Evolutionary conservation across 768 basidiomycete species (phyloP), one percentile per base, ranked within the genome.

Genomic region (Phanerochaete carnosa): DNA sequence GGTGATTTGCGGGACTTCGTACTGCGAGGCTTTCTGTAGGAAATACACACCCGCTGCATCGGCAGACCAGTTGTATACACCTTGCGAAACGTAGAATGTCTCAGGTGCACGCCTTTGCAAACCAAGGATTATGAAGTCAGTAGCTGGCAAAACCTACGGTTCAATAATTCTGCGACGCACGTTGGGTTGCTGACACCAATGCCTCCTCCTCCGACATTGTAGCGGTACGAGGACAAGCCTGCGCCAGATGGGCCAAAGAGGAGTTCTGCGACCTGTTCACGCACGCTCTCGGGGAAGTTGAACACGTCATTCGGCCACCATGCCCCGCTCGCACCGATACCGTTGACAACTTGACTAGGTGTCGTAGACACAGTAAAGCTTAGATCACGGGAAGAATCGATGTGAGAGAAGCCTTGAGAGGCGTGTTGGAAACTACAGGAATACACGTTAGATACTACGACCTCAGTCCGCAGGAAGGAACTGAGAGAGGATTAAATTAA

Each of bases 261-360:
- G 22, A 79, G 69, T 9, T 72, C 60, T 5, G 78, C 76, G 46
- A 78, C 70, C 53, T 79, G 76, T 55, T 78, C 73, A 25, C 76
- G 70, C n/a, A 73, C 71, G 16, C 68, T 64, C 33, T 76, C 75
- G 0, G 79, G 78, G 64, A 76, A 80, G 46, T 72, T 59, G 66
- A 68, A 75, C 19, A 80, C 65, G 59, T 80, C 79, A 49, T 72
- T 72, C 16, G 77, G 77, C 79, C 79, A 79, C 79, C 79, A 80
- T 12, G 79, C 79, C 13, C 79, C 79, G 16, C 77, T 78, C 8
- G 78, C 79, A 0, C 78, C 78, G 55, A 80, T 73, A 1, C 77
- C 75, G 30, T 66, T 66, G 60, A 79, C 74, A 0, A 74, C 74
- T 58, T 78, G 78, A 4, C 39, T 19, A 43, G 39, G 39, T 7